Evolutionary conservation across 495 filamentous ascomycete species (phyloP), one percentile per base, ranked within the genome.

Genomic region (Choiromyces venosus): DNA sequence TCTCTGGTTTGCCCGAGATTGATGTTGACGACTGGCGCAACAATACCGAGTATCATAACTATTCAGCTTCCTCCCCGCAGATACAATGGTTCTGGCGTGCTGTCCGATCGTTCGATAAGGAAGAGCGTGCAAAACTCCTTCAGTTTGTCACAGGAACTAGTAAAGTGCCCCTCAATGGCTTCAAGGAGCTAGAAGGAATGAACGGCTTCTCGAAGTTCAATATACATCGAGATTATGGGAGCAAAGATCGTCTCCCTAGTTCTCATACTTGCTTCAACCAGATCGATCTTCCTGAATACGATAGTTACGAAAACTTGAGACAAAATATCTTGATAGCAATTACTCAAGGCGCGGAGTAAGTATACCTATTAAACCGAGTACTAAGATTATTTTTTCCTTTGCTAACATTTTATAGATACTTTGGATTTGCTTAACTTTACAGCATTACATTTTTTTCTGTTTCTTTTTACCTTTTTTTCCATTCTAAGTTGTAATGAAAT

Each of bases 1-100:
- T 99, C 81, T 99, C 95, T 64, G 95, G 95, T 83, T 85, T 99
- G 61, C 95, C 95, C 8, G 95, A 98, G 77, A 96, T 99, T 76
- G 94, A 98, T 73, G 90, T 97, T 40, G 95, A 99, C 78, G 95
- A 99, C 85, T 99, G 95, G 95, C 97, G 97, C 88, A 92, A 91
- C 82, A 96, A 97, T 83, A 97, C 93, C 29, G 96, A 98, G 81
- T 98, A 97, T 79, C 95, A 98, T 83, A 98, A 97, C 83, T 99
- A 98, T 85, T 91, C 92, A 21, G 91, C 92, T 37, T 92, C 93
- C 0, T 96, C 95, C 2, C 90, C 94, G 36, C 95, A 99, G 81
- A 97, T 99, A 77, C 95, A 99, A 83, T 98, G 95, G 96, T 97
- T 99, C 89, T 99, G 95, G 95, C 91, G 95, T 79, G 95, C 96